Percentiles rank a stretch among this genome's conserved stretches.
These are phyloP conservation scores for Phytophthora tentaculata DNA, from an alignment of 352 stramenopile genomes.

Conservation along the genomic window DNA sequence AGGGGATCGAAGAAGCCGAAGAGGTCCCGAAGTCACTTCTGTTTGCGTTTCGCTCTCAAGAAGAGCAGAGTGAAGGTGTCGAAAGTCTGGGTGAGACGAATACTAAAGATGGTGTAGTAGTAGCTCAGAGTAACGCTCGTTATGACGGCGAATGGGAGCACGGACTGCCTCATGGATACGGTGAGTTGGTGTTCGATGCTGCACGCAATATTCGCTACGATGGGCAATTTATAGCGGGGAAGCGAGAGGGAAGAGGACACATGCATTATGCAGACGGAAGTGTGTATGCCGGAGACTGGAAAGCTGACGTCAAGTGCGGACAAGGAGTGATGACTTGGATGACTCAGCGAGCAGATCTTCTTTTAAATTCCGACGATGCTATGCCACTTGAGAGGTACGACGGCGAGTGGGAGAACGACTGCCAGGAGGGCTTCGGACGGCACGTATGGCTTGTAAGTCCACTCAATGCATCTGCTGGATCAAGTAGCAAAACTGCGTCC, in stretches of 20 bases:
- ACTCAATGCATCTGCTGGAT: slow-evolving; percentile 3
- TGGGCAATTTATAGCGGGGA: slow-evolving; percentile 53
- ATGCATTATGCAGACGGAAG: slow-evolving; percentile 74
- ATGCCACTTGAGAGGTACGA: slow-evolving; percentile 66
- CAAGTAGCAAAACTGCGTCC: slow-evolving; percentile 10
- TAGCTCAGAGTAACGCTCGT: slow-evolving; percentile 52
- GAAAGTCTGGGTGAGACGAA: slow-evolving; percentile 2
- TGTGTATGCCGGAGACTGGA: slow-evolving; percentile 80
- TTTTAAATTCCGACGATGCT: slow-evolving; percentile 12
- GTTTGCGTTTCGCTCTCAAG: slow-evolving; percentile 37
- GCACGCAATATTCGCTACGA: slow-evolving; percentile 64
- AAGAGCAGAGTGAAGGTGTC: slow-evolving; percentile 10
- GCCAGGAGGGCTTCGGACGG: slow-evolving; percentile 76
- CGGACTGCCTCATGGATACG: slow-evolving; percentile 72
- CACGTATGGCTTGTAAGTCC: slow-evolving; percentile 73
- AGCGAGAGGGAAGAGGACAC: slow-evolving; percentile 63
- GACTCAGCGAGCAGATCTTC: slow-evolving; percentile 3
- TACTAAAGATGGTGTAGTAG: slow-evolving; percentile 9
- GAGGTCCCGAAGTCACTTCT: slow-evolving; percentile 22
- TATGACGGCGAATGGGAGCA: slow-evolving; percentile 86
- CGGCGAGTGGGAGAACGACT: slow-evolving; percentile 75
- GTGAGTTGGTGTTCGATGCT: slow-evolving; percentile 75
- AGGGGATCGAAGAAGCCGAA: neutral
- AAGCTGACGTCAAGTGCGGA: slow-evolving; percentile 68
- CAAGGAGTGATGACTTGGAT: slow-evolving; percentile 85